Conservation (phyloP, 805 yeast genomes). For the Ogataea polymorpha region DNA sequence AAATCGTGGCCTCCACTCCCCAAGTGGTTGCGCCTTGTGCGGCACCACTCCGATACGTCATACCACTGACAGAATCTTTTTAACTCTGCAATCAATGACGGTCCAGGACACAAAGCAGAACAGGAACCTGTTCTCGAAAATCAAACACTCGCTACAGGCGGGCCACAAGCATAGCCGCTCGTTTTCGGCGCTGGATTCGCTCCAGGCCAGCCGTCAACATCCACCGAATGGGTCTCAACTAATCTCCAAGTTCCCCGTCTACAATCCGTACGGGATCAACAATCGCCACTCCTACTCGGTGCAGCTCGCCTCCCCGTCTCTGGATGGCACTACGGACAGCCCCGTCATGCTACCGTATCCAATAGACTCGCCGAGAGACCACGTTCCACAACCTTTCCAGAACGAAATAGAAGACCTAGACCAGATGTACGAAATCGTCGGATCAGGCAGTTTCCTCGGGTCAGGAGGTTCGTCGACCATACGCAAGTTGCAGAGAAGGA, state of each 20-base stretch:
- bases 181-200: conserved; percentile 1
- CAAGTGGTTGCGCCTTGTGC: background rate
- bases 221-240: background rate
- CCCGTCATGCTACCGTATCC: conserved; percentile 46
- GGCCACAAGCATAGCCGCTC: conserved; percentile 5
- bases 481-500: conserved; percentile 39
- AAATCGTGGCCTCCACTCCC: background rate
- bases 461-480: conserved; percentile 74
- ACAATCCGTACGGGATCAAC: conserved; percentile 62
- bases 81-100: background rate
- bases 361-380: conserved; percentile 61
- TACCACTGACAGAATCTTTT: background rate
- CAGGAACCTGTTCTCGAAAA: conserved; percentile 1
- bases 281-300: conserved; percentile 22
- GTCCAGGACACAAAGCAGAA: background rate
- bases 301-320: background rate
- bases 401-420: conserved; percentile 47
- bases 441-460: conserved; percentile 44
- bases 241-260: conserved; percentile 18
- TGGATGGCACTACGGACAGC: background rate
- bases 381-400: conserved; percentile 51
- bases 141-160: conserved; percentile 1
- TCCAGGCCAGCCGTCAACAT: background rate
- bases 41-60: background rate
- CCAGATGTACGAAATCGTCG: conserved; percentile 50